Base-by-base conservation (phyloP, 768 basidiomycete genomes). In the Exsudoporus frostii region DNA sequence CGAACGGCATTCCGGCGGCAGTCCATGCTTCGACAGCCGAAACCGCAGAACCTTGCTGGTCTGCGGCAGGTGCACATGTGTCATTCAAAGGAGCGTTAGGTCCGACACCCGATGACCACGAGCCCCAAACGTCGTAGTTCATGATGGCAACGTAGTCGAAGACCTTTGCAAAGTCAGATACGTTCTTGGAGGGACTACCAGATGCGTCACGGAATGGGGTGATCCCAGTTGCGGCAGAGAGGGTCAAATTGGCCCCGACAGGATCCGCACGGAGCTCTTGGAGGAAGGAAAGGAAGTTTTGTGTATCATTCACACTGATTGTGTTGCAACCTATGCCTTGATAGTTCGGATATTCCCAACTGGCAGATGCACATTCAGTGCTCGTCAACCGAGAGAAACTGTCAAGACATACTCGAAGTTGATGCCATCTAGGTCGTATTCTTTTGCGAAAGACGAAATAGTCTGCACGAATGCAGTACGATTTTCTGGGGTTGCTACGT, bases 341-440 rank as follows among this genome's bases (percentile, higher is more conserved):
- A 5, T 69, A 59, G 50, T 77, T 80, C 1, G 93, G 92, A 65
- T 88, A 93, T 70, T 96, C 93, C 92, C 92, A 95, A 62, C 90
- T 92, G 48, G 37, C 14, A 49, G 54, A 74, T 20, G 17, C n/a
- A 14, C 1, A 15, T 3, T 68, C 6, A 64, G 19, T 24, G 1
- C 1, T 40, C n/a, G 19, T 19, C 32, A 7, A 41, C 17, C 4
- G 11, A 33, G 4, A 29, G 2, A 44, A 44, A 20, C 9, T 3
- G n/a, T 4, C 1, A n/a, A 10, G 4, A 48, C 65, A 1, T 49
- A 71, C 69, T 66, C 65, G 33, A 71, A 67, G 20, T 59, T 79
- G 45, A 88, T 67, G 14, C 85, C 84, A 54, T 84, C 83, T 1
- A 88, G 67, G 0, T 69, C 39, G 63, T 85, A 85, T 46, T 79